A percentile compares a stretch with the other conserved stretches of the same genome.
Conservation (phyloP, 2,329 filamentous ascomycete genomes). For the Diaporthe destruens region DNA sequence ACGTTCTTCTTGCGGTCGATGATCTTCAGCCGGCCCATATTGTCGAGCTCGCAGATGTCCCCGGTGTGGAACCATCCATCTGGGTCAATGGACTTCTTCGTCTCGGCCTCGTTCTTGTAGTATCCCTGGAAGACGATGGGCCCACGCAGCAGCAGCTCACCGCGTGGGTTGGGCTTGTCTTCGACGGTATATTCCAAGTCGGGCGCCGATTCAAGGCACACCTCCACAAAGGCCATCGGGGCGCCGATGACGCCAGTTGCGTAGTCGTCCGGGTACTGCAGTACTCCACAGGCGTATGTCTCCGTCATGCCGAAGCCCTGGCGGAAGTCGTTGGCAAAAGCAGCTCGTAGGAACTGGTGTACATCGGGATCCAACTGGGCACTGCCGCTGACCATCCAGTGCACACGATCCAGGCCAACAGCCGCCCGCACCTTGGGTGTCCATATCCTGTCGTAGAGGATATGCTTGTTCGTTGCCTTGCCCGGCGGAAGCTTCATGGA, state of each 20-base stretch:
- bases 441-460: conserved; percentile 89
- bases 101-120: conserved; percentile 91
- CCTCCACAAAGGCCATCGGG: conserved; percentile 75
- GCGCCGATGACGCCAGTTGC: conserved; percentile 85
- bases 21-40: conserved; percentile 88
- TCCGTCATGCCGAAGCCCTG: conserved; percentile 97
- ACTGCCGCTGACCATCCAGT: conserved; percentile 85
- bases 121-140: conserved; percentile 87
- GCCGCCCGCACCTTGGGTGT: conserved; percentile 87
- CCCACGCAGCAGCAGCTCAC: conserved; percentile 88
- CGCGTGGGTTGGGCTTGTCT: conserved; percentile 90
- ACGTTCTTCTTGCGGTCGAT: conserved; percentile 99
- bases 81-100: conserved; percentile 80
- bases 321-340: conserved; percentile 81
- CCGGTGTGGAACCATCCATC: conserved; percentile 99
- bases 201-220: conserved; percentile 86
- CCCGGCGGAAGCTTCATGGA: conserved; percentile 78
- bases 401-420: conserved; percentile 81
- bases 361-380: conserved; percentile 91
- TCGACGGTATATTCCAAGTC: conserved; percentile 93
- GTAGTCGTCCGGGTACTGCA: conserved; percentile 79
- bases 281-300: conserved; percentile 82
- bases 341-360: conserved; percentile 88
- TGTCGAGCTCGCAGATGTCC: conserved; percentile 89
- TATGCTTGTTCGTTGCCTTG: conserved; percentile 82